Conservation (phyloP, 805 yeast species). For the Scheffersomyces ergatensis region DNA sequence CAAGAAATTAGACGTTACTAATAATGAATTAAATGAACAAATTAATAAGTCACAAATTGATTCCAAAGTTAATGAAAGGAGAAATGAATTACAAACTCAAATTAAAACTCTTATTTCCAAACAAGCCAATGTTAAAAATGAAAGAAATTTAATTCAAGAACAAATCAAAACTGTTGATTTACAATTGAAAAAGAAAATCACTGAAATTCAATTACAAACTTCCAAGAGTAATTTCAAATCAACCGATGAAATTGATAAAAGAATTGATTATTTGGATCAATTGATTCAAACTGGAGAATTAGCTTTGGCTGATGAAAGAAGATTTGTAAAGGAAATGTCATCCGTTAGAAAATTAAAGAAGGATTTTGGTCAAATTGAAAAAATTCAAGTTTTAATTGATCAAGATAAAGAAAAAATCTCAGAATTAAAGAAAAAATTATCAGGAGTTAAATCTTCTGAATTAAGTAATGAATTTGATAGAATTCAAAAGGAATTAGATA, state of each 20-base stretch:
- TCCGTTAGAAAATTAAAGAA: slow-evolving; percentile 76
- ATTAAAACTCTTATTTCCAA: slow-evolving; percentile 43
- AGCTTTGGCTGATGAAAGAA: slow-evolving; percentile 88
- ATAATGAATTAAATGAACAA: slow-evolving; percentile 52
- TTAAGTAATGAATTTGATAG: slow-evolving; percentile 66
- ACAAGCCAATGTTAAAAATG: slow-evolving; percentile 48
- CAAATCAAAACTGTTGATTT: slow-evolving; percentile 72
- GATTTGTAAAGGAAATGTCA: slow-evolving; percentile 79
- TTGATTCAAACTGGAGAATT: slow-evolving; percentile 75
- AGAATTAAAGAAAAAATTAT: slow-evolving; percentile 62
- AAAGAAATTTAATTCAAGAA: slow-evolving; percentile 54
- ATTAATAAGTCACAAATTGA: slow-evolving; percentile 42
- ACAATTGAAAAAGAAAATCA: slow-evolving; percentile 68
- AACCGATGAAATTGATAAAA: slow-evolving; percentile 66
- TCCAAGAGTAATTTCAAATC: slow-evolving; percentile 69
- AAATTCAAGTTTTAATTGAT: slow-evolving; percentile 76
- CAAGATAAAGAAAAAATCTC: slow-evolving; percentile 72
- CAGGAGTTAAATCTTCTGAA: slow-evolving; percentile 59
- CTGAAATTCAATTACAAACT: slow-evolving; percentile 69
- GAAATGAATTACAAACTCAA: slow-evolving; percentile 30
- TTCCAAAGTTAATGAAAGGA: slow-evolving; percentile 26
- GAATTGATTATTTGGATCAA: slow-evolving; percentile 65
- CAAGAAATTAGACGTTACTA: slow-evolving; percentile 56
- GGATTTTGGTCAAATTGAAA: slow-evolving; percentile 71
- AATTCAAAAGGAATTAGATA: slow-evolving; percentile 68